Conservation (phyloP, 2,329 filamentous ascomycete species). For the Beauveria sp. region DNA sequence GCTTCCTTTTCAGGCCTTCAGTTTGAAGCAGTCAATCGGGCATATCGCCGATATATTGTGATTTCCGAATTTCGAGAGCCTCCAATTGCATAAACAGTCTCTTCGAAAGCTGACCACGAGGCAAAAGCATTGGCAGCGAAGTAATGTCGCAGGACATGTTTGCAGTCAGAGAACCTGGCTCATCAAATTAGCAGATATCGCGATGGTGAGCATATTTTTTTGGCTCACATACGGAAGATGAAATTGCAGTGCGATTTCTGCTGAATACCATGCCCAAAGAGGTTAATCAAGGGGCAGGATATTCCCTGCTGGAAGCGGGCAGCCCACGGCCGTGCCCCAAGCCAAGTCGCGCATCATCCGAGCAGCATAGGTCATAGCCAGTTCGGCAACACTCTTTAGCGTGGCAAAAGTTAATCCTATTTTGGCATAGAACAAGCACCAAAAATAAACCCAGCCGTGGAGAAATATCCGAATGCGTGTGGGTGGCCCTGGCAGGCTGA, state of each 20-base stretch:
- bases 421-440: not conserved
- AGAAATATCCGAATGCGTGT: not conserved
- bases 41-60: not conserved
- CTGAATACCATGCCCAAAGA: not conserved
- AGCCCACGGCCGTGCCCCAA: not conserved
- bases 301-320: not conserved
- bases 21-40: not conserved
- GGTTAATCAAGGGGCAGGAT: not conserved
- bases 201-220: not conserved
- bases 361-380: not conserved
- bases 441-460: not conserved
- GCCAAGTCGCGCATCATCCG: constrained; percentile 1
- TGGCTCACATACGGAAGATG: not conserved
- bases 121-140: not conserved
- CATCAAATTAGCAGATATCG: not conserved
- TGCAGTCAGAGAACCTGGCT: not conserved
- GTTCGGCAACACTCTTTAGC: not conserved
- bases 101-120: not conserved
- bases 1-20: not conserved
- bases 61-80: not conserved
- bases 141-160: not conserved
- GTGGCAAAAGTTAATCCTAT: not conserved
- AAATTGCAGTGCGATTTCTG: not conserved
- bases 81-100: not conserved
- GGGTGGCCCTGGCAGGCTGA: not conserved